Evolutionary conservation across 2,329 filamentous ascomycete species (phyloP), one percentile per base, ranked within the genome.

Genomic region (Cladosporium sp.): DNA sequence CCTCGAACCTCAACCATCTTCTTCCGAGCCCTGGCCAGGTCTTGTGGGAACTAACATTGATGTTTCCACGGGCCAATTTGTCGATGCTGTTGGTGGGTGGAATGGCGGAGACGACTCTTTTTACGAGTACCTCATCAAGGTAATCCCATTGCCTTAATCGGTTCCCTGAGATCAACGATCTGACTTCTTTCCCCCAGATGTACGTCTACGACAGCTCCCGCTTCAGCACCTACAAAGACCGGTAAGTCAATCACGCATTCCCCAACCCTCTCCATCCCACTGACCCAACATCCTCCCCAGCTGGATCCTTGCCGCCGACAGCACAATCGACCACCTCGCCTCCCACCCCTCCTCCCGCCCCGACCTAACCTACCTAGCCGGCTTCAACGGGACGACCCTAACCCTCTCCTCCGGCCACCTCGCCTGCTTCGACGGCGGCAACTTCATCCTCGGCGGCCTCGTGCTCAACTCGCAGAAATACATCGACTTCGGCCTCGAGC

Each of bases 111-210:
- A 79, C 24, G 89, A 95, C 67, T 88, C 83, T 38, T 95, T 85
- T 70, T 95, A 95, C 70, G 89, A 95, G 70, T 95, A 95, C 62
- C 79, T 95, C 27, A 85, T 95, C 68, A 95, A 95, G 55, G 52
- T 52, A n/a, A n/a, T n/a, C n/a, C n/a, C n/a, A n/a, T n/a, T n/a
- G n/a, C n/a, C n/a, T n/a, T n/a, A n/a, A n/a, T n/a, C n/a, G n/a
- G n/a, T n/a, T n/a, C n/a, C n/a, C n/a, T n/a, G n/a, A n/a, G n/a
- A n/a, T n/a, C n/a, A n/a, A n/a, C n/a, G n/a, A n/a, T n/a, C n/a
- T n/a, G n/a, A n/a, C n/a, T n/a, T n/a, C n/a, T n/a, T n/a, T n/a
- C n/a, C n/a, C n/a, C n/a, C n/a, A 54, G 74, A 92, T 93, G 87
- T 95, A 84, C 61, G 69, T 92, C 49, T 95, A 95, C 66, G 85